phyloP scores from a whole-genome alignment of 75 land plant genomes.

The Selaginella tamariscina region DNA sequence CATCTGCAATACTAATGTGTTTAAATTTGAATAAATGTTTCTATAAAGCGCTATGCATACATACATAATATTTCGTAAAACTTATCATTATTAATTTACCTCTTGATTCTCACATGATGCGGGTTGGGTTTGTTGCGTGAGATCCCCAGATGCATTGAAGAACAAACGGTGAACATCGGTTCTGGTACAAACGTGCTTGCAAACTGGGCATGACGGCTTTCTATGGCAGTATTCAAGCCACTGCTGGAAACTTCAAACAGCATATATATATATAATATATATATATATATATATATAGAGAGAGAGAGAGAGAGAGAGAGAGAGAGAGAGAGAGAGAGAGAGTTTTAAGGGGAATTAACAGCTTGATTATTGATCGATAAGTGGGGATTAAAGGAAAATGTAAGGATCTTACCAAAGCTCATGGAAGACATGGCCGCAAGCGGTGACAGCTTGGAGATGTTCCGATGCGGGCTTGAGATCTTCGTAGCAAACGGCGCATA shows the following conservation, averaged over 20 bases:
- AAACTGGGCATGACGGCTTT: conserved; percentile 15
- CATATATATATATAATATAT: too few relatives aligned
- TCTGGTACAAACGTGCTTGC: conserved; percentile 55
- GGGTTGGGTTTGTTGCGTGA: conserved; percentile 28
- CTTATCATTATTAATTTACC: conserved; percentile 6
- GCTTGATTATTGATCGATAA: too few relatives aligned
- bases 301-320: conserved; percentile 16
- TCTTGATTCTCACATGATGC: background rate
- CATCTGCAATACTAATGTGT: too few relatives aligned
- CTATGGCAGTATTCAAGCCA: background rate
- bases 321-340: conserved; percentile 12
- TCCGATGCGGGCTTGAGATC: conserved; percentile 61
- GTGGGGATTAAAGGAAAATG: too few relatives aligned
- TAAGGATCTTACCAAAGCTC: conserved; percentile 66
- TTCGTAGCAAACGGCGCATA: conserved; percentile 77
- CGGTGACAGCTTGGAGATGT: conserved; percentile 65
- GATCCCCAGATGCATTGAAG: conserved; percentile 54
- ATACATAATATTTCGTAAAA: too few relatives aligned
- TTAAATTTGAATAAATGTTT: too few relatives aligned
- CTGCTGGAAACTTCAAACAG: background rate
- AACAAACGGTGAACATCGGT: conserved; percentile 50
- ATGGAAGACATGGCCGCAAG: conserved; percentile 94
- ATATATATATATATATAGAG: too few relatives aligned
- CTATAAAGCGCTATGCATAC: too few relatives aligned
- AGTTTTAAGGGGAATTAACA: background rate